Evolutionary conservation across 2,329 filamentous ascomycete genomes (phyloP).

Genomic region (Furcasterigmium furcatum): DNA sequence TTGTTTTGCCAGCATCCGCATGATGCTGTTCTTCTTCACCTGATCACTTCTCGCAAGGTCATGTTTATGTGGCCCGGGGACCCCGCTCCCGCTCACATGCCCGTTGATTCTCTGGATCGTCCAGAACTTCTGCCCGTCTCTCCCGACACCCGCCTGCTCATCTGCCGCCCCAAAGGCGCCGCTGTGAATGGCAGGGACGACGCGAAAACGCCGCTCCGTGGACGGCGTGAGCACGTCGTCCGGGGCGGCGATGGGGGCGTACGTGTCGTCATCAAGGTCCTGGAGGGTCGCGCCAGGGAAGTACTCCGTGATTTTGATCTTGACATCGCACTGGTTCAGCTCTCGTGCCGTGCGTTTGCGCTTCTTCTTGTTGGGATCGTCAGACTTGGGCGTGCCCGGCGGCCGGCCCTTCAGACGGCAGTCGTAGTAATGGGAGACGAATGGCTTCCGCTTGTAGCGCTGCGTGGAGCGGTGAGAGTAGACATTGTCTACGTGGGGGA

Average conservation of each 20-base stretch:
- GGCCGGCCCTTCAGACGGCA: slow-evolving; percentile 78
- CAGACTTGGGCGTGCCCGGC: slow-evolving; percentile 74
- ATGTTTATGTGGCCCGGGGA: slow-evolving; percentile 72
- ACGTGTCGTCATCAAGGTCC: slow-evolving; percentile 11
- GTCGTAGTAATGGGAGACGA: slow-evolving; percentile 82
- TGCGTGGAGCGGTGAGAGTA: slow-evolving; percentile 83
- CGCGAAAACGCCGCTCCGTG: slow-evolving; percentile 7
- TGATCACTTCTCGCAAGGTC: slow-evolving; percentile 70
- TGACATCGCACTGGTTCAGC: slow-evolving; percentile 79
- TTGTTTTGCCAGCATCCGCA: slow-evolving; percentile 60
- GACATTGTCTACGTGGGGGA: slow-evolving; percentile 79
- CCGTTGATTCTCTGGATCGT: slow-evolving; percentile 77
- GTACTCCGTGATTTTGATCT: slow-evolving; percentile 83
- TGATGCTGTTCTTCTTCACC: slow-evolving; percentile 78
- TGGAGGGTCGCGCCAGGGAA: slow-evolving; percentile 51
- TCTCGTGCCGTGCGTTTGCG: slow-evolving; percentile 72
- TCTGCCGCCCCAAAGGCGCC: slow-evolving; percentile 4
- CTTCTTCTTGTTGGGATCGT: slow-evolving; percentile 80
- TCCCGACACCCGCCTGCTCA: slow-evolving; percentile 21
- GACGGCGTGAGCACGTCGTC: slow-evolving; percentile 14
- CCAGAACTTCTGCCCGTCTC: slow-evolving; percentile 57
- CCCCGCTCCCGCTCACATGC: slow-evolving; percentile 65
- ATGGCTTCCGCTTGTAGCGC: slow-evolving; percentile 77
- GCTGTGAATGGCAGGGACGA: slow-evolving; percentile 11
- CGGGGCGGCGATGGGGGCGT: slow-evolving; percentile 6